Base-by-base conservation (phyloP, 371 early-diverging fungal genomes). In the Smittium culicis region DNA sequence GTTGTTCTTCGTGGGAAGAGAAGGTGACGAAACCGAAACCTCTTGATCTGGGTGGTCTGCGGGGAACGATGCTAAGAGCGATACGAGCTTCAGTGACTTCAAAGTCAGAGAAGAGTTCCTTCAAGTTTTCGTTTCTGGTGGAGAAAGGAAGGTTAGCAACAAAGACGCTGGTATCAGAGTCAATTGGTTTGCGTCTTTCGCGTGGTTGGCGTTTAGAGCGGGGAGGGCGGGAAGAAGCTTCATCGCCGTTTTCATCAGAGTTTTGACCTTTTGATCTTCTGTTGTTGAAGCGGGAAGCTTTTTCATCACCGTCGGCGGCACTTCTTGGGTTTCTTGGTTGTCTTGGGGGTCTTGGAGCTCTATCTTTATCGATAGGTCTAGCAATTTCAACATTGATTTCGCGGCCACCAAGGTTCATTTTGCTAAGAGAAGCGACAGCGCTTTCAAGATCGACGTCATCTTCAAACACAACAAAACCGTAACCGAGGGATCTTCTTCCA, bases 11-110 rank as follows among this genome's bases (percentile, higher is more conserved):
- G 69, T 90, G 83, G 68, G 78, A 77, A 29, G 75, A 84, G 62
- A 92, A 80, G 68, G 91, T 91, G 54, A 93, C 90, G 76, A 96
- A 94, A 27, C 94, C 95, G 78, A 87, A 94, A 35, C 95, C 94
- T 80, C 90, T 91, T 78, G 87, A 85, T 5, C 65, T 3, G 24
- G 54, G n/a, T 14, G 20, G 8, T 57, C 87, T 83, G 24, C 87
- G 88, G 34, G 73, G 72, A 67, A 66, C 64, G 61, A 76, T 71
- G 74, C 80, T 80, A 35, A 85, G 82, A 32, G 85, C 79, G 54
- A 94, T 88, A 68, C 87, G 85, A 54, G 92, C 90, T 31, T 84
- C 81, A 25, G 79, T 76, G 54, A 93, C 83, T 70, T 85, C 79
- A 79, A 86, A 94, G 58, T 79, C 87, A 60, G 81, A 73, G 77